Evolutionary conservation across 495 filamentous ascomycete genomes (phyloP), one percentile per base, ranked within the genome.

Genomic region (Thermothielavioides terrestris): DNA sequence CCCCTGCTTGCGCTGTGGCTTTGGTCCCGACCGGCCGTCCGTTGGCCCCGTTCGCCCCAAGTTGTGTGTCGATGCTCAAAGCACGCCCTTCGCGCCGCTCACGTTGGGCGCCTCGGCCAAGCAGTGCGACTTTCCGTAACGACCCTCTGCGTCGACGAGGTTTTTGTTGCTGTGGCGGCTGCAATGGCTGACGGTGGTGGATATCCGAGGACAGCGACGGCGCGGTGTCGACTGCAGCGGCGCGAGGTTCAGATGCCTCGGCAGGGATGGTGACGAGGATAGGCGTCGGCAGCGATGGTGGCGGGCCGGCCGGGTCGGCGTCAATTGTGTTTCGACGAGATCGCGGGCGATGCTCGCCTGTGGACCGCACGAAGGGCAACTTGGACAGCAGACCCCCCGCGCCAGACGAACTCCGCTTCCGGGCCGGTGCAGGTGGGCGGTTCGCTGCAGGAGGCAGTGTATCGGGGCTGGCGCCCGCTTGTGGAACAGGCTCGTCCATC

Each of bases 131-230:
- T 56, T 91, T 92, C 35, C 87, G 73, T 47, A 91, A 66, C 5
- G 87, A 90, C 6, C 86, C 85, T 53, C 84, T 82, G 36, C 90
- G 82, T 49, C 82, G 80, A 21, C 89, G 77, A 8, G 82, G 84
- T 59, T 84, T 85, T 40, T 79, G 77, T 50, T 85, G 81, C 52
- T 84, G 78, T 12, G 73, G 40, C 20, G 26, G 6, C 22, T 49
- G 47, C 1, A 18, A 23, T 67, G 20, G 76, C 70, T 73, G 80
- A 76, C 49, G 80, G 72, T 55, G 63, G 20, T 56, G 50, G 18
- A 79, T 68, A 57, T 65, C 55, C 18, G 67, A 69, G 51, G 70
- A 68, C 35, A 65, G 65, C 36, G 61, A 64, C 18, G 65, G 55
- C 53, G 58, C 58, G 52, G 60, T 55, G 28, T 57, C 55, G 43